Percentiles rank a stretch among this genome's conserved stretches.
These are phyloP conservation scores for Eimeria zaria DNA, from an alignment of 169 alveolate species.

Conservation along the genomic window DNA sequence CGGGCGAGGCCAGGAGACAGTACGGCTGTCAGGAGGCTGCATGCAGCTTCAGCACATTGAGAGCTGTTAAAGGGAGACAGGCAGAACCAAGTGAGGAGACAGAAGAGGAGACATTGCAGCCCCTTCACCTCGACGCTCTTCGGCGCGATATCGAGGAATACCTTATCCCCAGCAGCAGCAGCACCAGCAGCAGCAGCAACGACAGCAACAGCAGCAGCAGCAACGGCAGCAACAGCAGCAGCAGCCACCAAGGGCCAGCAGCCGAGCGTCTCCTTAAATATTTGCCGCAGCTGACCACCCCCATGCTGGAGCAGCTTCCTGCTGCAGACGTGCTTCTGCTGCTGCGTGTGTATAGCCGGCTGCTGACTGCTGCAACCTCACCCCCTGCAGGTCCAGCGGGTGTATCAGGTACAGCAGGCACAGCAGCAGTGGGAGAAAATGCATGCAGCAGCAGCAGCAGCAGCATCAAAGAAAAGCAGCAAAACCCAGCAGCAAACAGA, in stretches of 20 bases:
- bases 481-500: neutral
- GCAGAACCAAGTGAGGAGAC: neutral
- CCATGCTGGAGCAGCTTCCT: conserved; percentile 67
- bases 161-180: conserved; percentile 22
- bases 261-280: neutral
- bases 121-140: conserved; percentile 7
- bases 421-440: conserved; percentile 18
- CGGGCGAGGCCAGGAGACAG: neutral
- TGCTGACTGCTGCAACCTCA: neutral
- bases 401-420: neutral
- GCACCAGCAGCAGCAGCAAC: conserved; percentile 24
- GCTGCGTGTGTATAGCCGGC: conserved; percentile 63
- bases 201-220: conserved; percentile 16
- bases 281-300: conserved; percentile 25
- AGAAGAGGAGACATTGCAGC: conserved; percentile 11
- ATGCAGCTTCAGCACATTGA: neutral
- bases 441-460: conserved; percentile 2
- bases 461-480: neutral
- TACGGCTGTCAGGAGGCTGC: neutral
- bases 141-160: conserved; percentile 10
- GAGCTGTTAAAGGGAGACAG: neutral
- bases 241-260: neutral
- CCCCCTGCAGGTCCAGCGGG: conserved; percentile 32
- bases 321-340: conserved; percentile 70
- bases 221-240: neutral